phyloP scores from a whole-genome alignment of 2,329 filamentous ascomycete genomes.

The Blastomyces gilchristii region DNA sequence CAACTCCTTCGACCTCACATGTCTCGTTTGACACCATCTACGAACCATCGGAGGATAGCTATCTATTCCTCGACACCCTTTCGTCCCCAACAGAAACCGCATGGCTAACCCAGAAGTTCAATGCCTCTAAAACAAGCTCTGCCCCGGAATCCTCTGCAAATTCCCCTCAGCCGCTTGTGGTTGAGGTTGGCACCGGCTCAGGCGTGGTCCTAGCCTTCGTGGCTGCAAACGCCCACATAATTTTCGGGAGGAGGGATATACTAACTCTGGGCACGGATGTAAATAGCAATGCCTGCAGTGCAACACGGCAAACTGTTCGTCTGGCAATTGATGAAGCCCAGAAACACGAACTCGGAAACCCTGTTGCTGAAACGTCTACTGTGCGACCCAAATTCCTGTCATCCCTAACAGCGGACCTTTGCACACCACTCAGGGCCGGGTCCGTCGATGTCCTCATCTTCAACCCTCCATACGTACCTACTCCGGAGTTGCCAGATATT shows the following conservation, averaged over 20 bases:
- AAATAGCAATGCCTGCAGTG: constrained; percentile 70
- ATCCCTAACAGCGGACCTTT: constrained; percentile 60
- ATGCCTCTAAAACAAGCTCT: constrained; percentile 11
- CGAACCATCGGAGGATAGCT: constrained; percentile 93
- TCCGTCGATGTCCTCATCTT: constrained; percentile 79
- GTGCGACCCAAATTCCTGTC: constrained; percentile 49
- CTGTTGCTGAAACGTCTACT: constrained; percentile 26
- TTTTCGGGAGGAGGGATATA: constrained; percentile 63
- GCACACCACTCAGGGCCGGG: constrained; percentile 47
- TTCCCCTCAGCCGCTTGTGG: constrained; percentile 49
- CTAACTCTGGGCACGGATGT: constrained; percentile 73
- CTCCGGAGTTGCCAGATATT: constrained; percentile 56
- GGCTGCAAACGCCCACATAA: constrained; percentile 58
- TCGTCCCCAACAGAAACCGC: constrained; percentile 57
- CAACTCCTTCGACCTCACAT: constrained; percentile 87
- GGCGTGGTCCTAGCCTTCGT: constrained; percentile 89
- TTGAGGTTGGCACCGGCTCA: constrained; percentile 85
- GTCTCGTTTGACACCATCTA: constrained; percentile 83
- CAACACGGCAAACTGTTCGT: constrained; percentile 58
- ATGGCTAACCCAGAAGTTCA: constrained; percentile 59
- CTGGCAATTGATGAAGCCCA: constrained; percentile 37
- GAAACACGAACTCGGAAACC: constrained; percentile 24
- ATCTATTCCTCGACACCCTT: constrained; percentile 82
- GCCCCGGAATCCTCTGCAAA: constrained; percentile 7
- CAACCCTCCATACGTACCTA: constrained; percentile 95